A percentile compares a stretch with the other conserved stretches of the same genome.
Evolutionary conservation across 106 monocot species (phyloP).

Genomic region (Chionographis japonica): DNA sequence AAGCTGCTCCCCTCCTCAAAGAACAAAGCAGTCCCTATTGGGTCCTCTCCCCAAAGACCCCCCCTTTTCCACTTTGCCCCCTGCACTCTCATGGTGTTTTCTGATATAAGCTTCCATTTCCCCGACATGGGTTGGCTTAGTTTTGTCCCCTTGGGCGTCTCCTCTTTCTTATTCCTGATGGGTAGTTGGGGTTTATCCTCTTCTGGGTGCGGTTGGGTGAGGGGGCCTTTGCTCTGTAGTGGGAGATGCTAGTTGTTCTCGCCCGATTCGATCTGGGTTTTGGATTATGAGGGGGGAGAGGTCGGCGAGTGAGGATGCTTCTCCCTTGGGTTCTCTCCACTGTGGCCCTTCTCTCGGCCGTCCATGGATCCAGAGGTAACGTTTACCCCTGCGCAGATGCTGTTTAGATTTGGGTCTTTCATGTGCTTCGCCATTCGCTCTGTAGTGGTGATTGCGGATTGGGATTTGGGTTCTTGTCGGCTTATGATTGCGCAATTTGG

Average conservation of each 20-base stretch:
- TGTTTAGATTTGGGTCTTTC: background rate
- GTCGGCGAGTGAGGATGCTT: slow-evolving; percentile 3
- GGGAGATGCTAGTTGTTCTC: background rate
- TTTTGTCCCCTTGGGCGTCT: slow-evolving; percentile 8
- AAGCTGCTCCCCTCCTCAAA: too few species aligned
- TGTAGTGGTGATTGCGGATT: background rate
- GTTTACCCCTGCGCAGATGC: background rate
- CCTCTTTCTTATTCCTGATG: background rate
- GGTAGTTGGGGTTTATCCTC: background rate
- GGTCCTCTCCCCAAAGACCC: too few species aligned
- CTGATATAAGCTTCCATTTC: background rate
- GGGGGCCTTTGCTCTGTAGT: background rate
- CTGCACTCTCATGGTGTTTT: background rate
- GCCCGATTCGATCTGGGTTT: background rate
- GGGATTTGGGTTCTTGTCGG: background rate
- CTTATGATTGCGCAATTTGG: background rate
- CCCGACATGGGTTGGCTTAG: slow-evolving; percentile 7
- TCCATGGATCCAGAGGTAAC: slow-evolving; percentile 28
- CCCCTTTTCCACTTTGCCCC: background rate
- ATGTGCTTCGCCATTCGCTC: background rate
- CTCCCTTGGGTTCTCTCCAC: slow-evolving; percentile 11
- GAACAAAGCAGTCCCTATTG: too few species aligned
- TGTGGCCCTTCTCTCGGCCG: slow-evolving; percentile 11
- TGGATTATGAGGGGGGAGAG: background rate
- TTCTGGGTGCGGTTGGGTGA: background rate